Percentiles rank a stretch among this genome's conserved stretches.
Conservation (phyloP, 768 basidiomycete genomes). For the Albatrellus ellisii region DNA sequence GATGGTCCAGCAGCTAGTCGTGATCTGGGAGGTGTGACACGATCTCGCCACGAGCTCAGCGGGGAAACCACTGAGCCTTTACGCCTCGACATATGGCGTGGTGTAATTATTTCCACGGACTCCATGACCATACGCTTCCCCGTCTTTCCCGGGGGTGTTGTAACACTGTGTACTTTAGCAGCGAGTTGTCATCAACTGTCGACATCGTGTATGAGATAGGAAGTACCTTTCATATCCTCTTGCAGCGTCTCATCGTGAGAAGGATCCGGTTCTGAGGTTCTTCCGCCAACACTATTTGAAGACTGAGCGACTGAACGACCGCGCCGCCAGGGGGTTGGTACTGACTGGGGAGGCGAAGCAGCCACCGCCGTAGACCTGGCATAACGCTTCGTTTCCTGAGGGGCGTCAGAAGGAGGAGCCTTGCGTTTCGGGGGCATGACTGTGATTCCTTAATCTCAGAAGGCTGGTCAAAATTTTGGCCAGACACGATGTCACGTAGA, state of each 20-base stretch:
- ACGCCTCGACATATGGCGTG: constrained; percentile 4
- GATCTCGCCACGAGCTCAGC: no score
- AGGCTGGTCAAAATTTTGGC: not conserved
- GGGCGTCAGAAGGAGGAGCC: constrained; percentile 5
- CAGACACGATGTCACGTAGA: no score
- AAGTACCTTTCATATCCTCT: not conserved
- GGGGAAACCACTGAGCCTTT: not conserved
- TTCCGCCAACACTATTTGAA: no score
- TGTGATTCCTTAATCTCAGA: not conserved
- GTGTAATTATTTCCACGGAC: constrained; percentile 17
- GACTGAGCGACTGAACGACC: no score
- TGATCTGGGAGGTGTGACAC: no score
- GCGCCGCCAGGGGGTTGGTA: no score
- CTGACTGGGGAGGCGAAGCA: constrained; percentile 3
- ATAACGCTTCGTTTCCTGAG: constrained; percentile 13
- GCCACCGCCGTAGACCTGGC: constrained; percentile 10
- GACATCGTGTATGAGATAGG: no score
- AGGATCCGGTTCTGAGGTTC: not conserved
- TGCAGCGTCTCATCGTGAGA: not conserved
- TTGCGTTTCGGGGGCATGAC: constrained; percentile 23
- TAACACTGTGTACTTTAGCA: not conserved
- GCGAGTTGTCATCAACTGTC: not conserved
- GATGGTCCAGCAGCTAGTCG: no score
- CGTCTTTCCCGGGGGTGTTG: not conserved
- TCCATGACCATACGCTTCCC: constrained; percentile 15